These are phyloP conservation scores for Cordyceps javanica DNA, from an alignment of 2,329 filamentous ascomycete species.

Conservation along the genomic window DNA sequence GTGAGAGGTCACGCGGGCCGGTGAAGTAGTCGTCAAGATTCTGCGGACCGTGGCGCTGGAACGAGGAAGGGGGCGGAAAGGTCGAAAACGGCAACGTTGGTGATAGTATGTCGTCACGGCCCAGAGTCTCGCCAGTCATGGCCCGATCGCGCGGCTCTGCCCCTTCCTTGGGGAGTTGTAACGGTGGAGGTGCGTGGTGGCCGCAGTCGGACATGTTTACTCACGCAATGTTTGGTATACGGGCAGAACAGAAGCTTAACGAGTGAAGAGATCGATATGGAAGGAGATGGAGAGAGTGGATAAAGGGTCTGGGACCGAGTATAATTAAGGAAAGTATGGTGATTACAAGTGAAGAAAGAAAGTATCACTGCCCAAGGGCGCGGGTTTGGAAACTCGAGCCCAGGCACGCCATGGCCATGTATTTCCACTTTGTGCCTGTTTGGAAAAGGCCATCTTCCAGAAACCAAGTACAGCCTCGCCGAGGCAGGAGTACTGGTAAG, in stretches of 20 bases:
- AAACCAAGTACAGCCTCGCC: slow-evolving; percentile 3
- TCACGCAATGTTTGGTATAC: not conserved
- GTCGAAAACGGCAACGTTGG: slow-evolving; percentile 24
- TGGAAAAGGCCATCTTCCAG: not conserved
- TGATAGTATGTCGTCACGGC: slow-evolving; percentile 20
- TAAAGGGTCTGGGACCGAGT: not conserved
- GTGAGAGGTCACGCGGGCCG: slow-evolving; percentile 62
- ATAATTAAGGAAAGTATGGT: not conserved
- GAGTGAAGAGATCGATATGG: not conserved
- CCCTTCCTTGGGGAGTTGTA: not conserved
- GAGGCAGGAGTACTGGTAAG: not conserved
- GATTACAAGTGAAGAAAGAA: not conserved
- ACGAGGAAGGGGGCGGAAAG: slow-evolving; percentile 24
- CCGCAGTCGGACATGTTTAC: slow-evolving; percentile 3
- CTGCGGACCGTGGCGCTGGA: slow-evolving; percentile 29
- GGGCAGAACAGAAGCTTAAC: not conserved
- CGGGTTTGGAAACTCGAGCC: too few species aligned
- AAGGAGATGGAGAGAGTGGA: not conserved
- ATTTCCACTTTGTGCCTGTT: not conserved
- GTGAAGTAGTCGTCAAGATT: slow-evolving; percentile 57
- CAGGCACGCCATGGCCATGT: too few species aligned
- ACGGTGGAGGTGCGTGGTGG: not conserved
- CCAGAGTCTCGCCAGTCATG: slow-evolving; percentile 6
- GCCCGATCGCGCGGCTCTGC: not conserved
- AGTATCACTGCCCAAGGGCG: not conserved